Conservation (phyloP, 2,329 filamentous ascomycete genomes). For the Meredithiella fracta region DNA sequence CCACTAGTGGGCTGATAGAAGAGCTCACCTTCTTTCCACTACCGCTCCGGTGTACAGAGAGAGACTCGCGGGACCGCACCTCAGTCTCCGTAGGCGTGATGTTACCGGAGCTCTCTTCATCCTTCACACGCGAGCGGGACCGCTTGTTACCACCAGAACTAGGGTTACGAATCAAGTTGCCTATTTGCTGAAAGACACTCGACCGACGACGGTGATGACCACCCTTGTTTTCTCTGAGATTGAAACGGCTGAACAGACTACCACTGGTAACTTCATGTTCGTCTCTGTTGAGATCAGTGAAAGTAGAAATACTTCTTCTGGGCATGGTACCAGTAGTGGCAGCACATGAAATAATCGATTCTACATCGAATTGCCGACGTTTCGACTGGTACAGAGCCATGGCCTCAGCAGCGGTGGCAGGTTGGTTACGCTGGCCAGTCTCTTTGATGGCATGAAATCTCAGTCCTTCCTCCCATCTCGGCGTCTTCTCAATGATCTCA, state of each 20-base stretch:
- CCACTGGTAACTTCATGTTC: slow-evolving; percentile 42
- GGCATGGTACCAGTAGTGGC: slow-evolving; percentile 49
- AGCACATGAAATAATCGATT: slow-evolving; percentile 42
- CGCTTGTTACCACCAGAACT: slow-evolving; percentile 22
- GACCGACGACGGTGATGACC: slow-evolving; percentile 25
- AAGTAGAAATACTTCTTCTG: slow-evolving; percentile 46
- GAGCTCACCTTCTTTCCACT: slow-evolving; percentile 35
- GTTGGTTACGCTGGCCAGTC: slow-evolving; percentile 25
- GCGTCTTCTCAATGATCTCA: slow-evolving; percentile 27
- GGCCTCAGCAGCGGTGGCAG: slow-evolving; percentile 19
- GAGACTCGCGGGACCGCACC: slow-evolving; percentile 25
- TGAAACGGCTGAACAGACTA: slow-evolving; percentile 46
- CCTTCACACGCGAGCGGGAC: neutral
- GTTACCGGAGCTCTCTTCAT: slow-evolving; percentile 2
- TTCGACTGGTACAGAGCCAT: slow-evolving; percentile 33
- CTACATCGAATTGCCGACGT: slow-evolving; percentile 35
- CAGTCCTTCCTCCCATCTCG: slow-evolving; percentile 35
- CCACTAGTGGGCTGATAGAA: slow-evolving; percentile 40
- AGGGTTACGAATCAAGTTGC: slow-evolving; percentile 32
- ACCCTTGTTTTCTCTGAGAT: slow-evolving; percentile 25
- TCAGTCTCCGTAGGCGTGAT: slow-evolving; percentile 9
- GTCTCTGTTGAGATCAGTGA: slow-evolving; percentile 26
- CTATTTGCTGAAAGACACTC: slow-evolving; percentile 23
- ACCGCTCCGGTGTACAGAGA: slow-evolving; percentile 23
- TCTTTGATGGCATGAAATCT: slow-evolving; percentile 28